Conservation (phyloP, 495 filamentous ascomycete species). For the Echria macrotheca region DNA sequence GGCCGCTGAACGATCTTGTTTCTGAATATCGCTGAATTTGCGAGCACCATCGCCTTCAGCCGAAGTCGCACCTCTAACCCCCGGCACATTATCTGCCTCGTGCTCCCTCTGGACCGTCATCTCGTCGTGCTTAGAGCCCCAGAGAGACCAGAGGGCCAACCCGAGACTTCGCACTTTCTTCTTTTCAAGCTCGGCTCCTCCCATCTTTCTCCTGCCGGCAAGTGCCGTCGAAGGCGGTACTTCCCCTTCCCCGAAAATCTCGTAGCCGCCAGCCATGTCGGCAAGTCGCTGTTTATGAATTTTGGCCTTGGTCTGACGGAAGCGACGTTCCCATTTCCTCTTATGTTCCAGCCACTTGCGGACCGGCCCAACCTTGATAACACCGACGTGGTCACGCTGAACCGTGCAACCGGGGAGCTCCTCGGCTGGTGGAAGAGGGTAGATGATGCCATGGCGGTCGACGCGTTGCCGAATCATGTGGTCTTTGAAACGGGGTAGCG, state of each 20-base stretch:
- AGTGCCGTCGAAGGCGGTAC: constrained; percentile 77
- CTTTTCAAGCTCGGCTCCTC: constrained; percentile 31
- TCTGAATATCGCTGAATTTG: constrained; percentile 30
- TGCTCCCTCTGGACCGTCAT: constrained; percentile 53
- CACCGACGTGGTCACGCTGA: constrained; percentile 59
- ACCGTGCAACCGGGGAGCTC: constrained; percentile 60
- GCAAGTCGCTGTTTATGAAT: constrained; percentile 65
- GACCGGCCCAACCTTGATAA: constrained; percentile 73
- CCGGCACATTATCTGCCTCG: constrained; percentile 33
- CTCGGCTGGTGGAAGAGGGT: constrained; percentile 54
- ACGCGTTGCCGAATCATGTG: constrained; percentile 91
- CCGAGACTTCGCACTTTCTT: constrained; percentile 63
- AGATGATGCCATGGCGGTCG: constrained; percentile 66
- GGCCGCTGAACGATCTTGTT: constrained; percentile 20
- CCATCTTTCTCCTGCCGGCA: constrained; percentile 58
- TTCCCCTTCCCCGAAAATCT: constrained; percentile 63
- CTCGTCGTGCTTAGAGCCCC: constrained; percentile 86
- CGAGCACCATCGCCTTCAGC: constrained; percentile 36
- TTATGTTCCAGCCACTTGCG: constrained; percentile 75
- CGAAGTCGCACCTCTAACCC: constrained; percentile 20
- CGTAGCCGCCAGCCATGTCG: constrained; percentile 64
- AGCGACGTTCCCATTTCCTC: constrained; percentile 64
- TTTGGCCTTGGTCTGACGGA: constrained; percentile 55
- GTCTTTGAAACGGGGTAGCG: constrained; percentile 66
- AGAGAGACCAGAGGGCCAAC: constrained; percentile 73